Conservation (phyloP, 495 filamentous ascomycete species). For the Annulohypoxylon maeteangense region DNA sequence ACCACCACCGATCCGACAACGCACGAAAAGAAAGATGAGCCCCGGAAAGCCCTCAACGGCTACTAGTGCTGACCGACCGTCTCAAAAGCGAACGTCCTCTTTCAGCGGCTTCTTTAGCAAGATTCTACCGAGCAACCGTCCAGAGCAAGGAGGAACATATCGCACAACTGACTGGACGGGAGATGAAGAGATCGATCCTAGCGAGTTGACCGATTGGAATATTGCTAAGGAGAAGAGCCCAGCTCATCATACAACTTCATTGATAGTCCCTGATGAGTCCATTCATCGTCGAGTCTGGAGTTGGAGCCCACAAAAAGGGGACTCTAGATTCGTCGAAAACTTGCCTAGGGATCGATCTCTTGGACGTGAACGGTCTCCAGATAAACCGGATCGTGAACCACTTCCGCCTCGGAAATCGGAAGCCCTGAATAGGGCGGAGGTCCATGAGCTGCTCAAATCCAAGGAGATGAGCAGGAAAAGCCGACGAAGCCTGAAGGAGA, state of each 20-base stretch:
- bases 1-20: constrained; percentile 32
- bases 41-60: constrained; percentile 13
- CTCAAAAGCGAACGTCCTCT: constrained; percentile 46
- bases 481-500: constrained; percentile 54
- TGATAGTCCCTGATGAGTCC: constrained; percentile 8
- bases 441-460: constrained; percentile 43
- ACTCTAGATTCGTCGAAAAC: constrained; percentile 31
- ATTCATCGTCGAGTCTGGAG: constrained; percentile 29
- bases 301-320: constrained; percentile 39
- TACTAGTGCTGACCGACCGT: not conserved
- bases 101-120: constrained; percentile 47
- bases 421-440: constrained; percentile 25
- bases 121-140: constrained; percentile 55
- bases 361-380: constrained; percentile 36
- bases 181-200: constrained; percentile 33
- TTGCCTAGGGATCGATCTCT: constrained; percentile 16
- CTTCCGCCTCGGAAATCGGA: constrained; percentile 32
- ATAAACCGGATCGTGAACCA: constrained; percentile 31
- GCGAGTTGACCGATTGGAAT: constrained; percentile 44
- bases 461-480: constrained; percentile 53
- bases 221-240: constrained; percentile 34
- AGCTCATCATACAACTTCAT: constrained; percentile 1
- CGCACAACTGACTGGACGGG: constrained; percentile 38
- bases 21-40: constrained; percentile 29
- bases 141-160: constrained; percentile 56